A percentile compares a stretch with the other conserved stretches of the same genome.
phyloP scores from a whole-genome alignment of 495 filamentous ascomycete species.

The Talaromyces liani region DNA sequence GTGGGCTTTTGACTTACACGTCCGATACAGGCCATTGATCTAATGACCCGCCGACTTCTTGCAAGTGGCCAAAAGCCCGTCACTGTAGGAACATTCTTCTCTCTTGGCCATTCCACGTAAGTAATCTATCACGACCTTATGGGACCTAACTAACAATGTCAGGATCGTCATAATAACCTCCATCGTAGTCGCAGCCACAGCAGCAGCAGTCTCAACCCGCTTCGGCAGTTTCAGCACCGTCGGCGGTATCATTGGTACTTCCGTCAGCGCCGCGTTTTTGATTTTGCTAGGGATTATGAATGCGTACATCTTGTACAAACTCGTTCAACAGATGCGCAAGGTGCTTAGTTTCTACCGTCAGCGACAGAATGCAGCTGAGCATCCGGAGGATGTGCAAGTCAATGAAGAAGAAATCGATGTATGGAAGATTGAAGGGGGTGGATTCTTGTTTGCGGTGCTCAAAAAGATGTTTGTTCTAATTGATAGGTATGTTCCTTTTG shows the following conservation, averaged over 20 bases:
- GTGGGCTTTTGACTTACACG: background rate
- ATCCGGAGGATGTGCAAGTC: background rate
- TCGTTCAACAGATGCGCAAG: conserved; percentile 58
- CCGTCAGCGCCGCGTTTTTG: conserved; percentile 74
- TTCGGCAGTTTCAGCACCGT: conserved; percentile 78
- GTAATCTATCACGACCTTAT: no score
- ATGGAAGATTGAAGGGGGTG: conserved; percentile 68
- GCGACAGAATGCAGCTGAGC: background rate
- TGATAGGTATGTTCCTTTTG: conserved; percentile 43
- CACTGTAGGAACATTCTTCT: conserved; percentile 95
- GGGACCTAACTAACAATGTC: background rate
- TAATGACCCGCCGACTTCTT: conserved; percentile 89
- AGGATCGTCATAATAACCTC: conserved; percentile 83
- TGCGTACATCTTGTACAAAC: conserved; percentile 70
- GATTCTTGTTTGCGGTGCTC: conserved; percentile 64
- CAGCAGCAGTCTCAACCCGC: conserved; percentile 66
- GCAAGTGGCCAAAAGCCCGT: conserved; percentile 80
- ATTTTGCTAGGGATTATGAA: conserved; percentile 80
- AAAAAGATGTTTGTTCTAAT: conserved; percentile 74
- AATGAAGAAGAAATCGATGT: conserved; percentile 47
- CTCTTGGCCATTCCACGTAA: conserved; percentile 80
- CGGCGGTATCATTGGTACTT: conserved; percentile 75
- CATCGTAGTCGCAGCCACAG: conserved; percentile 83
- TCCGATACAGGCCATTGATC: conserved; percentile 66
- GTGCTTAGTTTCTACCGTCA: conserved; percentile 38